Evolutionary conservation across 257 asterid genomes (phyloP), one percentile per base, ranked within the genome.

Genomic region (Penstemon newberryi): DNA sequence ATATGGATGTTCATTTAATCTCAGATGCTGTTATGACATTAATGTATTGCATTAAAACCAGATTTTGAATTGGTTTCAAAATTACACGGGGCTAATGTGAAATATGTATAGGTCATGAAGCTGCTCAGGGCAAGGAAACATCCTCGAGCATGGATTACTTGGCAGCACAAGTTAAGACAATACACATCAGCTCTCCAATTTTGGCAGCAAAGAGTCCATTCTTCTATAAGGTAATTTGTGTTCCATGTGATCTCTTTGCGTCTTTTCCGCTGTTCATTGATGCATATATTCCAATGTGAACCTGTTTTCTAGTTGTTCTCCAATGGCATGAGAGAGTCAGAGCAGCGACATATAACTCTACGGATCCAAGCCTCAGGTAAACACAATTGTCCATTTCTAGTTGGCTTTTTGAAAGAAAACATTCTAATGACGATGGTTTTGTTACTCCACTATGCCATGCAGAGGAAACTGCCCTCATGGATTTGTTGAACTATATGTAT

Each of bases 391-490:
- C 63, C 42, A 38, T 10, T 25, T 56, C 2, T 3, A 13, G 15
- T n/a, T 56, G 38, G 25, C 37, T 74, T 56, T 45, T 62, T 38
- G 60, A 42, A 56, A 54, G 56, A 56, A 55, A 40, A 12, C 41
- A 50, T 50, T 62, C 55, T 50, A 60, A 73, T 64, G 67, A 74
- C 33, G 7, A 45, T 9, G 45, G 10, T 39, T 47, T 66, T 55
- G 67, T 10, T 49, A 73, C 49, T 72, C 47, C 33, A 4, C 56
- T 74, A 67, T 70, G 73, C 47, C 63, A 83, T 77, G 78, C 97
- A 92, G 98, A 87, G 81, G 97, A 89, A 88, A 85, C 79, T 18
- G 93, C 97, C 68, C 73, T 92, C 75, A 83, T 92, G 96, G 97
- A 87, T 70, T 82, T 92, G 74, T 79, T 92, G 74, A 84, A 77